phyloP scores from a whole-genome alignment of 345 rosid genomes.

The Pugionium dolabratum region DNA sequence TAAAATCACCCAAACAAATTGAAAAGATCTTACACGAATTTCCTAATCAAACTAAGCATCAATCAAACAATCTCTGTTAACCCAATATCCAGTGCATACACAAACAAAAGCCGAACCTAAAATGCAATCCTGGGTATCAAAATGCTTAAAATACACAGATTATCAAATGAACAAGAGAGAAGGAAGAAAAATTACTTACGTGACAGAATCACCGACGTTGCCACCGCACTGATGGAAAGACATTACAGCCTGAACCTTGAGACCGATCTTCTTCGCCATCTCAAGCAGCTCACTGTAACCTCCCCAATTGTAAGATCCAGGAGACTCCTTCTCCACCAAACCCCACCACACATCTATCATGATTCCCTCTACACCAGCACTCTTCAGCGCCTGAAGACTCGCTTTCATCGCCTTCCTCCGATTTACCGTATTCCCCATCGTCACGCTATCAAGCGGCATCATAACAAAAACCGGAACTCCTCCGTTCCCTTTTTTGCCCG shows the following conservation, averaged over 20 bases:
- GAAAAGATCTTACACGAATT: not conserved
- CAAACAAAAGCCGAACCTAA: not conserved
- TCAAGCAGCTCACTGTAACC: constrained; percentile 84
- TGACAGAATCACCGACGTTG: constrained; percentile 96
- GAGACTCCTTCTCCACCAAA: constrained; percentile 82
- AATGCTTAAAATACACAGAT: not conserved
- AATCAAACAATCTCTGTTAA: not conserved
- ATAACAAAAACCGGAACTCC: constrained; percentile 96
- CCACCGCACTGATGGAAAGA: constrained; percentile 99
- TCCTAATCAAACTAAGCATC: constrained; percentile 20
- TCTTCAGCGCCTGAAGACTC: constrained; percentile 88
- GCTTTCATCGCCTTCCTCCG: constrained; percentile 94
- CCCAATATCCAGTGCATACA: not conserved
- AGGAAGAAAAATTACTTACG: constrained; percentile 46
- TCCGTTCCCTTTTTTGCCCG: constrained; percentile 36
- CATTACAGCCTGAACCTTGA: constrained; percentile 98
- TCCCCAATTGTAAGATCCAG: constrained; percentile 92
- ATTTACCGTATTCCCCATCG: constrained; percentile 70
- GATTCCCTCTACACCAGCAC: constrained; percentile 93
- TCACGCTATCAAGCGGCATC: constrained; percentile 99
- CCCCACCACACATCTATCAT: constrained; percentile 99
- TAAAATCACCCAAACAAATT: not conserved
- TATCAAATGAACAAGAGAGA: not conserved
- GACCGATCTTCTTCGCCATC: constrained; percentile 86
- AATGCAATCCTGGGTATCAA: not conserved